phyloP scores from a whole-genome alignment of 352 stramenopile genomes.

The Phytophthora chlamydospora region DNA sequence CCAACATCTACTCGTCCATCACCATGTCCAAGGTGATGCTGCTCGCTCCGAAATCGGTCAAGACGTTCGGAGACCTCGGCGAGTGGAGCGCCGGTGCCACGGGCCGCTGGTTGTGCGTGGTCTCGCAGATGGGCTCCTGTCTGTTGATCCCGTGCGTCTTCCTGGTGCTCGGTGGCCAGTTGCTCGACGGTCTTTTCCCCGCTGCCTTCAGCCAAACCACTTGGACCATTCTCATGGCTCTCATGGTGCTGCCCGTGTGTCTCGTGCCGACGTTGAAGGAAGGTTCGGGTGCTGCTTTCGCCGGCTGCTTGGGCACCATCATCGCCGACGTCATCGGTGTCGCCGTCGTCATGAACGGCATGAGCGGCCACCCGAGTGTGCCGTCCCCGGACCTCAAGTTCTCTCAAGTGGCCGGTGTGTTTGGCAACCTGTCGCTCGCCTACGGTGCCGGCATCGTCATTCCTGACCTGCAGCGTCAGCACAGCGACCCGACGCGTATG shows the following conservation, averaged over 20 bases:
- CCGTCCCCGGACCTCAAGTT: slow-evolving; percentile 53
- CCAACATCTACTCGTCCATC: slow-evolving; percentile 72
- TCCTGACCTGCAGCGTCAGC: slow-evolving; percentile 63
- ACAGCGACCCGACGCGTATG: slow-evolving; percentile 67
- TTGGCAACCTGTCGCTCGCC: slow-evolving; percentile 69
- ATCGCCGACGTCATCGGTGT: slow-evolving; percentile 63
- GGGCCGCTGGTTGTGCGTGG: slow-evolving; percentile 56
- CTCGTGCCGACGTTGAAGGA: slow-evolving; percentile 71
- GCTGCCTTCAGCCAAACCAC: slow-evolving; percentile 48
- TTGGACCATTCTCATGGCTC: slow-evolving; percentile 73
- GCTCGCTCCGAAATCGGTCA: slow-evolving; percentile 53
- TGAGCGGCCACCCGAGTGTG: slow-evolving; percentile 56
- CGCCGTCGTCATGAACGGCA: slow-evolving; percentile 54
- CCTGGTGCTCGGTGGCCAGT: slow-evolving; percentile 60
- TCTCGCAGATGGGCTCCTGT: slow-evolving; percentile 65
- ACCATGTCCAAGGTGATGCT: slow-evolving; percentile 65
- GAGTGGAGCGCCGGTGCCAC: slow-evolving; percentile 56
- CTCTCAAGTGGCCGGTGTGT: slow-evolving; percentile 55
- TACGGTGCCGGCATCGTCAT: slow-evolving; percentile 74
- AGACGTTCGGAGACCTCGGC: slow-evolving; percentile 66
- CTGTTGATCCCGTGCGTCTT: slow-evolving; percentile 62
- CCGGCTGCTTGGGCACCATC: slow-evolving; percentile 63
- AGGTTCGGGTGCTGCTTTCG: slow-evolving; percentile 60
- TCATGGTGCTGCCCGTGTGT: slow-evolving; percentile 55
- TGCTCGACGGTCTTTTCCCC: slow-evolving; percentile 60